These are phyloP conservation scores for Sedum album DNA, from an alignment of 164 flowering plant species.

Conservation along the genomic window DNA sequence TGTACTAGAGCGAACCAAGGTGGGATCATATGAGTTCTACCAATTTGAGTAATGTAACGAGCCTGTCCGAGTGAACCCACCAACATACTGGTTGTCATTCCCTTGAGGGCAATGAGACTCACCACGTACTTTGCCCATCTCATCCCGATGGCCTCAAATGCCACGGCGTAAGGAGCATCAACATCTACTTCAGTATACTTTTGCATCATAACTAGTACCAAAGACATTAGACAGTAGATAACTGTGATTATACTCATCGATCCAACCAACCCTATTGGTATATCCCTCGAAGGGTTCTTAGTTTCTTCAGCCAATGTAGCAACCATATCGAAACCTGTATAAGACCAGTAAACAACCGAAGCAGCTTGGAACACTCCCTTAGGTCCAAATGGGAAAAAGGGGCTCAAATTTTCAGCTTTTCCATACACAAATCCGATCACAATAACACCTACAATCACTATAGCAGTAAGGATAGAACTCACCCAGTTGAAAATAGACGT, in stretches of 20 bases:
- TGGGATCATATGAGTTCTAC: too few species aligned
- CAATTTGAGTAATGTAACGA: too few species aligned
- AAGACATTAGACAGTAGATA: constrained; percentile 61
- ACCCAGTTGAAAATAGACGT: constrained; percentile 54
- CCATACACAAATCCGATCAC: constrained; percentile 42
- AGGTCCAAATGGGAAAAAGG: constrained; percentile 54
- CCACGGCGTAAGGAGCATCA: constrained; percentile 66
- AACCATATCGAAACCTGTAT: too few species aligned
- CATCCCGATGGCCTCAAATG: too few species aligned
- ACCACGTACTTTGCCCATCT: constrained; percentile 73
- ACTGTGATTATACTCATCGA: constrained; percentile 65
- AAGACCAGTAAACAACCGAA: constrained; percentile 71
- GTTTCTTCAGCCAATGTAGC: too few species aligned
- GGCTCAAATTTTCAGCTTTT: constrained; percentile 35
- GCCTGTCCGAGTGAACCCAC: too few species aligned
- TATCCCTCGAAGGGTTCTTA: constrained; percentile 55
- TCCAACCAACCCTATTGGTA: too few species aligned
- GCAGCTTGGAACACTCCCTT: constrained; percentile 56
- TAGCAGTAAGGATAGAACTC: constrained; percentile 25
- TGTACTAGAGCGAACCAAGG: too few species aligned
- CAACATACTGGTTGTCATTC: too few species aligned
- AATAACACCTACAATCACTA: constrained; percentile 37
- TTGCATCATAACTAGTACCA: constrained; percentile 54
- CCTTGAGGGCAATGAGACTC: too few species aligned
- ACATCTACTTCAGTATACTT: constrained; percentile 55